Percentiles rank a stretch among this genome's conserved stretches.
Evolutionary conservation across 2,329 filamentous ascomycete genomes (phyloP).

Genomic region (Aspergillus quadrilineatus): DNA sequence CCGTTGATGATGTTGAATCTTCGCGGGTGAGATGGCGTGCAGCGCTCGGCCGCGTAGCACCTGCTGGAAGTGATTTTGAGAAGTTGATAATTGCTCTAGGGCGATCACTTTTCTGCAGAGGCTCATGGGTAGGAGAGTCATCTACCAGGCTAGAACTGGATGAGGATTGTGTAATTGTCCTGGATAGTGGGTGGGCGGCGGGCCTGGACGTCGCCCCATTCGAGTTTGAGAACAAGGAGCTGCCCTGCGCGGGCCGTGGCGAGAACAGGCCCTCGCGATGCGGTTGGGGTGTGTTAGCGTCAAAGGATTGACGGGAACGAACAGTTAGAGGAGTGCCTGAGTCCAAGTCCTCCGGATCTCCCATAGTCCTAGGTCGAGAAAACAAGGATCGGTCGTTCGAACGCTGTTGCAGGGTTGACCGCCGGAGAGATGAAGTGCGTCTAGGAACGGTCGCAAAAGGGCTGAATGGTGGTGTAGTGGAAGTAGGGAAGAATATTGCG

Average conservation of each 20-base stretch:
- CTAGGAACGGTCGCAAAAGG: slow-evolving; percentile 60
- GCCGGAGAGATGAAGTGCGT: slow-evolving; percentile 74
- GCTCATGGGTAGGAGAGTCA: slow-evolving; percentile 67
- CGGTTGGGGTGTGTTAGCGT: slow-evolving; percentile 67
- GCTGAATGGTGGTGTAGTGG: slow-evolving; percentile 41
- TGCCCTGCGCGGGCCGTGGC: slow-evolving; percentile 57
- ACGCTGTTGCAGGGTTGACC: slow-evolving; percentile 84
- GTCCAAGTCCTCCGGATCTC: slow-evolving; percentile 54
- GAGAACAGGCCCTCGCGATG: slow-evolving; percentile 66
- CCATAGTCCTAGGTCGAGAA: slow-evolving; percentile 34
- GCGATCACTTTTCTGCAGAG: slow-evolving; percentile 55
- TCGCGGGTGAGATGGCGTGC: slow-evolving; percentile 48
- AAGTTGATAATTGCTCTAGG: slow-evolving; percentile 59
- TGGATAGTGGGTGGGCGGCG: slow-evolving; percentile 74
- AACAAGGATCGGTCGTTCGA: slow-evolving; percentile 65
- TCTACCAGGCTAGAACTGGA: slow-evolving; percentile 75
- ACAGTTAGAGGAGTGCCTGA: slow-evolving; percentile 56
- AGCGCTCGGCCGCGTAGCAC: slow-evolving; percentile 54
- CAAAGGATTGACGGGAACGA: slow-evolving; percentile 72
- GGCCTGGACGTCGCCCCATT: slow-evolving; percentile 42
- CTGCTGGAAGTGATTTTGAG: slow-evolving; percentile 73
- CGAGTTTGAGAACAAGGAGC: slow-evolving; percentile 40
- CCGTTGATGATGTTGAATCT: slow-evolving; percentile 49
- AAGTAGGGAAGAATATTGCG: slow-evolving; percentile 26
- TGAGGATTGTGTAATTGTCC: slow-evolving; percentile 82